These are phyloP conservation scores for Neurospora sp. DNA, from an alignment of 2,329 filamentous ascomycete genomes.

Conservation along the genomic window DNA sequence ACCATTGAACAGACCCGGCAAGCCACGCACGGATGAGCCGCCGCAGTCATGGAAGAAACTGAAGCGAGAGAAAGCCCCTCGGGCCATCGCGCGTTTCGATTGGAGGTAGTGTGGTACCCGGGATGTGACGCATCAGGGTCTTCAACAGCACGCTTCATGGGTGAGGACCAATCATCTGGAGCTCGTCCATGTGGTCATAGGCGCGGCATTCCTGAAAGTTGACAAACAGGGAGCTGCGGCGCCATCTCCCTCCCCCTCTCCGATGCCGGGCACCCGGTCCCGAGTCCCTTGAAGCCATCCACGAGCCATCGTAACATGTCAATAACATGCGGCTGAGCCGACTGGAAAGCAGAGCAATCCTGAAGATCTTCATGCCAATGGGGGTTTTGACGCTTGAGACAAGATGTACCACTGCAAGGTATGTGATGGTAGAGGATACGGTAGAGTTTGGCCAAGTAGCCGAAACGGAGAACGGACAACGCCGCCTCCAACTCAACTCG, in stretches of 20 bases:
- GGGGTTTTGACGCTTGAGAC: not conserved
- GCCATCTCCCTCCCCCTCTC: not conserved
- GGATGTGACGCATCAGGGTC: not conserved
- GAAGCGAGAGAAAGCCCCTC: not conserved
- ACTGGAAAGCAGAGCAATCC: not conserved
- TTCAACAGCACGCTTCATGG: not conserved
- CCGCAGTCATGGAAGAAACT: not conserved
- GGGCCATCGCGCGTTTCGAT: not conserved
- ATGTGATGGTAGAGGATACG: not conserved
- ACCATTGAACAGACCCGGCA: not conserved
- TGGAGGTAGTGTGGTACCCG: not conserved
- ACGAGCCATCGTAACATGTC: not conserved
- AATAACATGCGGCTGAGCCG: not conserved
- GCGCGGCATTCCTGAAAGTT: not conserved
- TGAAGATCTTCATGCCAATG: not conserved
- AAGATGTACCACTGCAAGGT: not conserved
- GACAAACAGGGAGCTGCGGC: not conserved
- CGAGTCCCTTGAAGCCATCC: not conserved
- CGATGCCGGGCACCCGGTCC: not conserved
- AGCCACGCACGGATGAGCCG: not conserved
- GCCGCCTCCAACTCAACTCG: not conserved
- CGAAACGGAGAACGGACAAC: not conserved
- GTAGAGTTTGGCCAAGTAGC: not conserved
- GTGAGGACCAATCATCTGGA: not conserved
- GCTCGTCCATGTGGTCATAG: not conserved